Evolutionary conservation across 2,329 filamentous ascomycete species (phyloP).

Genomic region (Fusarium pseudonygamai): DNA sequence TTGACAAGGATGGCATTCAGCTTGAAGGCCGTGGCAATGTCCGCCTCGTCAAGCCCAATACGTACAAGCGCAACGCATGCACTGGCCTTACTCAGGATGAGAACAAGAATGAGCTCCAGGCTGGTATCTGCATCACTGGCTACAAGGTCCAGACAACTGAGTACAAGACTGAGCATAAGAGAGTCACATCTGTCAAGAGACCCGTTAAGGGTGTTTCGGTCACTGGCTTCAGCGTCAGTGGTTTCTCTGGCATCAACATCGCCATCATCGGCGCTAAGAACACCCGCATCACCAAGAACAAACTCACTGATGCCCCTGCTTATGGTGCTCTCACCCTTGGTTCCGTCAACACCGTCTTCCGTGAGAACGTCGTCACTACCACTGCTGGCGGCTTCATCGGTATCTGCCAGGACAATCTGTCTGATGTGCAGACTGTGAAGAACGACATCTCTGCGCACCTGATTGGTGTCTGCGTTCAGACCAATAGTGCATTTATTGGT

Average conservation of each 20-base stretch:
- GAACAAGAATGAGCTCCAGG: conserved; percentile 14
- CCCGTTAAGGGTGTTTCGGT: conserved; percentile 46
- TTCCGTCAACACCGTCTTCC: conserved; percentile 43
- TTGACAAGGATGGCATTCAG: conserved; percentile 47
- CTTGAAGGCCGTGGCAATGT: conserved; percentile 44
- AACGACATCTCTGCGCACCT: conserved; percentile 46
- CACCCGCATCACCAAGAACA: conserved; percentile 26
- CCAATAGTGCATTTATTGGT: conserved; percentile 43
- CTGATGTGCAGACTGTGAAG: conserved; percentile 38
- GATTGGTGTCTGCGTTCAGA: conserved; percentile 50
- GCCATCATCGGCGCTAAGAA: conserved; percentile 48
- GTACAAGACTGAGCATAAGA: conserved; percentile 46
- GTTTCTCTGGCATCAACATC: conserved; percentile 49
- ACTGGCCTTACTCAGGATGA: conserved; percentile 43
- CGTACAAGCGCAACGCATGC: conserved; percentile 42
- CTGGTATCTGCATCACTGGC: conserved; percentile 50
- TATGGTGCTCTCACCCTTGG: conserved; percentile 52
- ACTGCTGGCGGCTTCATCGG: conserved; percentile 39
- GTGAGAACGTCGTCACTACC: conserved; percentile 43
- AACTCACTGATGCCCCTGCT: conserved; percentile 19
- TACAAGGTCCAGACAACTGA: conserved; percentile 36
- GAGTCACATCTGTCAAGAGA: conserved; percentile 39
- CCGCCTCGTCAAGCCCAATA: conserved; percentile 38
- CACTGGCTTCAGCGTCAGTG: conserved; percentile 46
- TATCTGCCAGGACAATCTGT: conserved; percentile 50